Base-by-base conservation (phyloP, 192 early-diverging fungal genomes). In the Obelidium mucronatum region DNA sequence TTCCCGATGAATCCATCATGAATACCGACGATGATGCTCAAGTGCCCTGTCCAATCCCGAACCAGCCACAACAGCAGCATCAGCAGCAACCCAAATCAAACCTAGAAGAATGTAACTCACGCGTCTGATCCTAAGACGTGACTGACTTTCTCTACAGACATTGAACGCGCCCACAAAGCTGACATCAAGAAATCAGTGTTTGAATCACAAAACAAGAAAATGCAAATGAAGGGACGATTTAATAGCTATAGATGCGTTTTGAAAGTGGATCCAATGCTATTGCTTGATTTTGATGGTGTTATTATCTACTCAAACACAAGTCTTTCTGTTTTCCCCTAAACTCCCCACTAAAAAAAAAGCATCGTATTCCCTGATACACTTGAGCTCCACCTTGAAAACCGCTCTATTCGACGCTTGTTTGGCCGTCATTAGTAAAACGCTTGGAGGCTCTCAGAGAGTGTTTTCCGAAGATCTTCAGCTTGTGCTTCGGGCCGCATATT, bases 231-330 rank as follows among this genome's bases (percentile, higher is more conserved):
- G 8, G 58, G 15, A 19, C 58, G 58, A 60, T 33, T 33, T 0
- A 19, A 6, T 6, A 6, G 13, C 58, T 60, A 60, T 26, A 6
- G 58, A 6, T 6, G 6, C 58, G 58, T 60, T 33, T 26, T 60
- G 6, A 24, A 60, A 26, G 0, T 60, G 11, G 58, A 60, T 33
- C 58, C 58, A 34, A 60, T 60, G 58, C 24, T 60, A 13, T 26
- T 60, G 24, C 58, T 60, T 33, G 58, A 60, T 60, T 60, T 60
- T 6, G 58, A 60, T 33, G 24, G 58, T 60, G 51, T 17, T 52
- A 52, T n/a, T 52, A 13, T 52, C 51, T 52, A 15, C n/a, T 52
- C n/a, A n/a, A n/a, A n/a, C n/a, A 52, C n/a, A 52, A n/a, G 15
- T 52, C n/a, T 52, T 17, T 52, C 15, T n/a, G n/a, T 17, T 17